phyloP scores from a whole-genome alignment of 164 flowering plant genomes.

The Berberis thunbergii region DNA sequence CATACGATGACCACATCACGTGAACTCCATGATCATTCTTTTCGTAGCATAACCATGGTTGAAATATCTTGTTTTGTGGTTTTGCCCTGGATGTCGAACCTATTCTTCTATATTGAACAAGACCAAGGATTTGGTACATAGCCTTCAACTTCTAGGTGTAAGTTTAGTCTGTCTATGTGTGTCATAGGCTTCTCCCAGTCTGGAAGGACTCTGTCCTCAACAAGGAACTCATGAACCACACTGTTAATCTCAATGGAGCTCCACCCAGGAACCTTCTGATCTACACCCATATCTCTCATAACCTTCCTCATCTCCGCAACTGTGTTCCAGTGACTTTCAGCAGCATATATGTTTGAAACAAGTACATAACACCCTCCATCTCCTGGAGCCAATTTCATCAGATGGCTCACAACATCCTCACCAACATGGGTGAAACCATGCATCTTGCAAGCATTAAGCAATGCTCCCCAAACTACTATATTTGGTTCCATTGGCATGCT shows the following conservation, averaged over 20 bases:
- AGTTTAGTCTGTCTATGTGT: conserved; percentile 5
- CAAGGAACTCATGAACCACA: conserved; percentile 16
- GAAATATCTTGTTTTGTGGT: not conserved
- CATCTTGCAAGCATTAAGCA: conserved; percentile 13
- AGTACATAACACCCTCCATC: conserved; percentile 15
- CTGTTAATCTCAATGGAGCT: conserved; percentile 16
- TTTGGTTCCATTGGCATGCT: conserved; percentile 17
- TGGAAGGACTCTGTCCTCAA: conserved; percentile 10
- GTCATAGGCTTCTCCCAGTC: conserved; percentile 8
- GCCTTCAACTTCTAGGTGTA: conserved; percentile 14
- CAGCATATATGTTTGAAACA: conserved; percentile 12
- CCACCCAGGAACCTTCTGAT: conserved; percentile 15
- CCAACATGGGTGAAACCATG: conserved; percentile 11
- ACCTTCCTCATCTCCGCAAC: conserved; percentile 10
- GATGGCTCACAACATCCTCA: conserved; percentile 5
- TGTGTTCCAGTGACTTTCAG: conserved; percentile 8
- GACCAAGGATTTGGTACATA: conserved; percentile 12
- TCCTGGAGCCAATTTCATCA: conserved; percentile 6
- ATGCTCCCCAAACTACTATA: conserved; percentile 14
- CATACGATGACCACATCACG: too few relatives aligned
- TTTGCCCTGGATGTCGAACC: not conserved
- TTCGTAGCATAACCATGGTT: too few relatives aligned
- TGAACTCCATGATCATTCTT: too few relatives aligned
- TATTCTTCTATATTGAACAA: conserved; percentile 13
- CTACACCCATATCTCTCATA: conserved; percentile 9